These are phyloP conservation scores for Cucurbita maxima DNA, from an alignment of 306 rosid genomes.

Conservation along the genomic window DNA sequence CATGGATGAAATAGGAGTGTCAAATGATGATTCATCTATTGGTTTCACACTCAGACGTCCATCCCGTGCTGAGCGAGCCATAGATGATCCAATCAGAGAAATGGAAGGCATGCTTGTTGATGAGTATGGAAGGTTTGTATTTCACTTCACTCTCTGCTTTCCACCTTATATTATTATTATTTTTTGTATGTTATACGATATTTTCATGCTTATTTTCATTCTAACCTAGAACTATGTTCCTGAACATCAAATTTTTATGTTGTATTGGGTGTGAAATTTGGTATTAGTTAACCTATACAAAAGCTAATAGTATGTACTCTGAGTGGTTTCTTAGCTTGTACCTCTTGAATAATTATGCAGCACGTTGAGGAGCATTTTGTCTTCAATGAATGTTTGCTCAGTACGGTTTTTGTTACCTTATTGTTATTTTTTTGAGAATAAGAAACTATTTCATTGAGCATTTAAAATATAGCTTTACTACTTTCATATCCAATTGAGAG, in stretches of 20 bases:
- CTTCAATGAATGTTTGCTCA: neutral
- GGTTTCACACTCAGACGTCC: slow-evolving; percentile 78
- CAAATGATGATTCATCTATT: slow-evolving; percentile 60
- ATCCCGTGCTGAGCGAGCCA: slow-evolving; percentile 86
- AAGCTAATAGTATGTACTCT: neutral
- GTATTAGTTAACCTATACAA: neutral
- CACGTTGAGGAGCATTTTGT: neutral
- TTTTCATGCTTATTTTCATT: neutral
- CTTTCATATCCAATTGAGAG: neutral
- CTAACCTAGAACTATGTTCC: neutral
- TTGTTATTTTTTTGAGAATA: neutral
- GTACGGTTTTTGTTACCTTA: neutral
- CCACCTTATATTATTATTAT: neutral
- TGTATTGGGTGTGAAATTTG: neutral
- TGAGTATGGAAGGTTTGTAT: slow-evolving; percentile 89
- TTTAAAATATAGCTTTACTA: neutral
- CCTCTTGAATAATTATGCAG: neutral
- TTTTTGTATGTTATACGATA: neutral
- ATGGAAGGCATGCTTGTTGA: slow-evolving; percentile 99
- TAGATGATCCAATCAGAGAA: slow-evolving; percentile 97
- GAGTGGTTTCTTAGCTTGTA: neutral
- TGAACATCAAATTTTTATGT: neutral
- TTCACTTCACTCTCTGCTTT: neutral
- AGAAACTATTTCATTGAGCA: neutral
- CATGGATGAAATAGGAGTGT: slow-evolving; percentile 84